A percentile compares a stretch with the other conserved stretches of the same genome.
phyloP scores from a whole-genome alignment of 345 rosid genomes.

The Bruguiera parviflora region DNA sequence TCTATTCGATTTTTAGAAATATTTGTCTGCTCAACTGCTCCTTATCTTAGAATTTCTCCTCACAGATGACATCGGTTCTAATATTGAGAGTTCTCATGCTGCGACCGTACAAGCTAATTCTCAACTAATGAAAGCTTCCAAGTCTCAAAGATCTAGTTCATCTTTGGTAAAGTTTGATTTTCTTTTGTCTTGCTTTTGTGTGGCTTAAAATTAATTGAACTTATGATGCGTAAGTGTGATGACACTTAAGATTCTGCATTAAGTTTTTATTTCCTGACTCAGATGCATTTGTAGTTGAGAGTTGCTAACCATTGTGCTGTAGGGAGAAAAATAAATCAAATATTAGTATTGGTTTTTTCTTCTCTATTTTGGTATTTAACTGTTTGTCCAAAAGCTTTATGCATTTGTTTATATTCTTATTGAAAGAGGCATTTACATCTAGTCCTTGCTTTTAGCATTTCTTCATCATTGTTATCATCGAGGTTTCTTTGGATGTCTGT shows the following conservation, averaged over 20 bases:
- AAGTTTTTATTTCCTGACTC: not conserved
- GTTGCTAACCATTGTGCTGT: too few relatives aligned
- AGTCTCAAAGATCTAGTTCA: constrained; percentile 58
- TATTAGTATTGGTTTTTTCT: too few relatives aligned
- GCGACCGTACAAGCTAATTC: constrained; percentile 53
- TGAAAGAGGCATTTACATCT: too few relatives aligned
- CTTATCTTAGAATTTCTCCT: constrained; percentile 1
- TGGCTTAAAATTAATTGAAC: not conserved
- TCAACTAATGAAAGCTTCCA: constrained; percentile 58
- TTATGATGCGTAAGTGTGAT: not conserved
- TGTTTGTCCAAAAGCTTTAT: too few relatives aligned
- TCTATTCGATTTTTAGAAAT: constrained; percentile 6
- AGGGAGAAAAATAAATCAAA: not conserved
- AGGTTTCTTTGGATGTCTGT: not conserved
- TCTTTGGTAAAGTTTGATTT: constrained; percentile 47
- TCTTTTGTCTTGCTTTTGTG: not conserved
- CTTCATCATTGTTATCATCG: not conserved
- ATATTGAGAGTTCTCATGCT: constrained; percentile 53
- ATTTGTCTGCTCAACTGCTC: not conserved
- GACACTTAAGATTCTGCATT: not conserved
- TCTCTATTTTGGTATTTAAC: too few relatives aligned
- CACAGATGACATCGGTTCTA: constrained; percentile 67
- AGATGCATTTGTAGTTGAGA: not conserved
- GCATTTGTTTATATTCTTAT: too few relatives aligned
- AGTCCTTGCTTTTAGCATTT: not conserved